phyloP scores from a whole-genome alignment of 345 rosid species.

The Syzygium jambos region DNA sequence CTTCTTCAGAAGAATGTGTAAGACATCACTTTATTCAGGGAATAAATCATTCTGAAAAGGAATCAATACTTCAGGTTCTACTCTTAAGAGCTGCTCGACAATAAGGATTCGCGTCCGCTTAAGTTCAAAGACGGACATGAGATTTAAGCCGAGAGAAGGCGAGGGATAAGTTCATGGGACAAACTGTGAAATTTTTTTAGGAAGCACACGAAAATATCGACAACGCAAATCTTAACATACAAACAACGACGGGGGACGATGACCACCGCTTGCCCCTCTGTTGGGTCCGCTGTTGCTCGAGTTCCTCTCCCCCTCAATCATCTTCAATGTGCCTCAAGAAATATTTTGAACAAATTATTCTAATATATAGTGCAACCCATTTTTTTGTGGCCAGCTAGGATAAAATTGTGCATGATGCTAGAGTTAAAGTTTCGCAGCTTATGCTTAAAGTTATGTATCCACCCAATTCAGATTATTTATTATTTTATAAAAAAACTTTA shows the following conservation, averaged over 20 bases:
- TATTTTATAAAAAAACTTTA: no score
- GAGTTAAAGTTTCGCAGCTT: not conserved
- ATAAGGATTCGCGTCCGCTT: not conserved
- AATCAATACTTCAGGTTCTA: not conserved
- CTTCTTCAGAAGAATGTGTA: not conserved
- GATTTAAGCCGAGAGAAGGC: not conserved
- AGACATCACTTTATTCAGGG: not conserved
- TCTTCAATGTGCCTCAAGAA: not conserved
- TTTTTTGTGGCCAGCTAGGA: not conserved
- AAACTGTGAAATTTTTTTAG: not conserved
- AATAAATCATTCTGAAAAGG: not conserved
- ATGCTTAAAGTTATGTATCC: not conserved
- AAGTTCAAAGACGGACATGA: not conserved
- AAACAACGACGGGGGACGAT: not conserved
- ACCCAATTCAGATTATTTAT: no score
- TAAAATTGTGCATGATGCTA: not conserved
- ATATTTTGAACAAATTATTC: not conserved
- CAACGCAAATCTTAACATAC: not conserved
- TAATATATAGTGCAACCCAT: not conserved
- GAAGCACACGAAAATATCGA: not conserved
- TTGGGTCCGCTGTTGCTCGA: not conserved
- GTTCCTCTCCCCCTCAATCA: not conserved
- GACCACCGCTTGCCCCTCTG: not conserved
- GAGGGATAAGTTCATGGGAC: not conserved
- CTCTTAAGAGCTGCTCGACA: not conserved